Percentiles rank a stretch among this genome's conserved stretches.
Evolutionary conservation across 164 flowering plant genomes (phyloP).

Genomic region (Macadamia tetraphylla): DNA sequence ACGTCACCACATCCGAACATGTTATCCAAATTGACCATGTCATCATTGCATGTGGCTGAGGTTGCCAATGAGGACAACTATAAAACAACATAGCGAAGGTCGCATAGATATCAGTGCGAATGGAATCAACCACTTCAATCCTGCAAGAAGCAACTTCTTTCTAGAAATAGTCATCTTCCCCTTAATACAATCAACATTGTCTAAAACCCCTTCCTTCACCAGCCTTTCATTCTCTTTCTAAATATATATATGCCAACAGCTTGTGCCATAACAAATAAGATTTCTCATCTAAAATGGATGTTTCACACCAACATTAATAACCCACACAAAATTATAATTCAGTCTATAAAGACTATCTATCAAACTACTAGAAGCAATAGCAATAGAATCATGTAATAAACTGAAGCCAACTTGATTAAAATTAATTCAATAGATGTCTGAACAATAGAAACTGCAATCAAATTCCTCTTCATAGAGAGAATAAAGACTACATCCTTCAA

Average conservation of each 20-base stretch:
- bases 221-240: constrained; percentile 9
- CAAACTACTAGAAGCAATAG: no score
- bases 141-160: constrained; percentile 4
- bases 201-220: constrained; percentile 16
- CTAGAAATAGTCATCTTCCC: constrained; percentile 8
- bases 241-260: background rate
- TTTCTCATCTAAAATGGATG: background rate
- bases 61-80: no score
- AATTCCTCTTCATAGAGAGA: no score
- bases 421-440: no score
- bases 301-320: background rate
- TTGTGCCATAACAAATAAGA: no score
- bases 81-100: constrained; percentile 7
- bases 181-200: constrained; percentile 14
- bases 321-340: background rate
- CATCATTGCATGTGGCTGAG: no score
- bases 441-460: no score
- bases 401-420: no score
- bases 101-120: constrained; percentile 12
- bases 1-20: no score
- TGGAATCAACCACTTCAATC: constrained; percentile 2
- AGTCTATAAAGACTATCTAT: background rate
- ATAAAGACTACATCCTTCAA: no score
- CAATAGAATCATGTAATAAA: no score
- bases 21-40: no score